Conservation (phyloP, 495 filamentous ascomycete species). For the Aspergillus bridgeri region DNA sequence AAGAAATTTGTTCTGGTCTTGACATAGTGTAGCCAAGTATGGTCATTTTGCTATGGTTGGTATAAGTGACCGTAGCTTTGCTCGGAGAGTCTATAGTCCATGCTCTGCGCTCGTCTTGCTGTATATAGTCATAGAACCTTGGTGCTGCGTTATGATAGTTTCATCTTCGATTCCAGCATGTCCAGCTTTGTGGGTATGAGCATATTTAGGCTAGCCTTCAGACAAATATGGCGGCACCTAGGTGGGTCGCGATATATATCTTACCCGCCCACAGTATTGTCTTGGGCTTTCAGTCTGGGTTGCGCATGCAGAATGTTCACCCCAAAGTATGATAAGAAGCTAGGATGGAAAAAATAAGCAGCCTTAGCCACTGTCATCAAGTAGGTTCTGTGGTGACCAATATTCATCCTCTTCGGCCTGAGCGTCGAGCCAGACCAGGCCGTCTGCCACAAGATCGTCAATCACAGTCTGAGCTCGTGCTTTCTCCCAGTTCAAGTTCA, state of each 20-base stretch:
- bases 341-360: not conserved
- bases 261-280: not conserved
- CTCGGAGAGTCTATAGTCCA: too few species aligned
- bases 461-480: conserved; percentile 83
- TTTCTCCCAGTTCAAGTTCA: conserved; percentile 84
- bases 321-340: not conserved
- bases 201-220: not conserved
- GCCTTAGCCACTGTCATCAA: conserved; percentile 40
- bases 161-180: not conserved
- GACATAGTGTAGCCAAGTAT: not conserved
- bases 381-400: conserved; percentile 71
- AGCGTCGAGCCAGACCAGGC: conserved; percentile 89
- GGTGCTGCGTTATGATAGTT: too few species aligned
- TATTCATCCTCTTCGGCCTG: conserved; percentile 89
- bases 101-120: too few species aligned
- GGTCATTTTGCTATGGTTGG: not conserved
- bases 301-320: not conserved
- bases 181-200: too few species aligned
- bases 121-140: not conserved
- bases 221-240: not conserved
- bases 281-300: not conserved
- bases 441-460: conserved; percentile 86
- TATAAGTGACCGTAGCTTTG: too few species aligned
- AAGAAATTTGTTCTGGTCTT: not conserved
- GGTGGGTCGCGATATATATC: not conserved